Base-by-base conservation (phyloP, 805 yeast species). In the Pichia occidentalis region DNA sequence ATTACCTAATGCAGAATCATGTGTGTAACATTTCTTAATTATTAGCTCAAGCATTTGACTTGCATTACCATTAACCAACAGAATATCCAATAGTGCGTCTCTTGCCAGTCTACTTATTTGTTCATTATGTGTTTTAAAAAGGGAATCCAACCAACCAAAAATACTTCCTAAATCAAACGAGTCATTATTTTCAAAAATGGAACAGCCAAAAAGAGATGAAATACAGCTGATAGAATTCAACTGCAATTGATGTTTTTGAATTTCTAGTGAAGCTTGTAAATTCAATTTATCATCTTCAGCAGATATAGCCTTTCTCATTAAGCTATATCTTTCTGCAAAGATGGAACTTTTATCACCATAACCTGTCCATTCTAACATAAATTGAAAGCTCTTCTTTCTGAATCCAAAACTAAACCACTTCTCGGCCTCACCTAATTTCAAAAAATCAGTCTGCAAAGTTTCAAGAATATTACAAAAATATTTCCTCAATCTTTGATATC, bases 351-450 rank as follows among this genome's bases (percentile, higher is more conserved):
- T 66, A 36, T 75, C 79, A 3, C 97, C 97, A 58, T 75, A 77
- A 0, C 95, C 95, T 57, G 96, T 87, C 99, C 99, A 92, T 55
- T 85, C 95, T 47, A 84, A 88, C 40, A 92, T 64, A 51, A 75
- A 81, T 32, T 78, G 75, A 62, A 86, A 88, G 44, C 94, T 83
- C 2, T 85, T 81, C 22, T 83, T 77, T 37, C 96, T 67, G 2
- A 87, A 90, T 47, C 80, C 86, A 56, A 88, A 87, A 1, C 95
- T 90, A n/a, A 88, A 64, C 75, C 88, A 79, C 27, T 67, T 63
- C 8, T 63, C 67, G 2, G 71, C 65, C 13, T 60, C 59, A n/a
- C 55, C 59, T 38, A 65, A 54, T 45, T 68, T 65, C 44, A 66
- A 55, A 41, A 72, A 49, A 7, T 82, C 84, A 11, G 63, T 54